Conservation (phyloP, 1,139 yeast genomes). For the Suhomyces maxii region DNA sequence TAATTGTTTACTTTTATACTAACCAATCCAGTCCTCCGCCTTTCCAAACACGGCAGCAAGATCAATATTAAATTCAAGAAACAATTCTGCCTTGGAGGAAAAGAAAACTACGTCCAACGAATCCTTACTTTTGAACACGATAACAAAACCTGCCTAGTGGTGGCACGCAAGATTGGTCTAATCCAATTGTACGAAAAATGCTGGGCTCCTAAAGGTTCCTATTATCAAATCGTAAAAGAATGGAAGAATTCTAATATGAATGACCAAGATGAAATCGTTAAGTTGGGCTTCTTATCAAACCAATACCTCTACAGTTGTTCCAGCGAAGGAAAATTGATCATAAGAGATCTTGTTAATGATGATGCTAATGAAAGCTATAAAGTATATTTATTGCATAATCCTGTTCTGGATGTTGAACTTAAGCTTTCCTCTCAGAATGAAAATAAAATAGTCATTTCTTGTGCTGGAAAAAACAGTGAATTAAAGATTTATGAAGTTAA, state of each 20-base stretch:
- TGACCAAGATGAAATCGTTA: conserved; percentile 28
- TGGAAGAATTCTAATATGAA: conserved; percentile 29
- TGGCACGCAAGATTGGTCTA: conserved; percentile 31
- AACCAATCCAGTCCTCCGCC: conserved; percentile 7
- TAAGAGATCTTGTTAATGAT: conserved; percentile 46
- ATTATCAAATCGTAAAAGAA: conserved; percentile 25
- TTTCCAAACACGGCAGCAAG: conserved; percentile 8
- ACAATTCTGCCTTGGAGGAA: conserved; percentile 19
- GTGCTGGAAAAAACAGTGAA: conserved; percentile 51
- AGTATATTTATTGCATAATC: conserved; percentile 32
- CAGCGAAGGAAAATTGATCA: conserved; percentile 41
- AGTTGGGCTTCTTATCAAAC: conserved; percentile 32
- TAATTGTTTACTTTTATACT: not conserved
- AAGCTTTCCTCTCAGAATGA: conserved; percentile 11
- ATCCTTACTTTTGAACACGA: conserved; percentile 23
- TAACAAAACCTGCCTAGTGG: conserved; percentile 23
- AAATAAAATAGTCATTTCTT: conserved; percentile 24
- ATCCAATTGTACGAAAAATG: conserved; percentile 31
- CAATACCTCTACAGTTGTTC: conserved; percentile 45
- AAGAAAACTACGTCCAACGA: conserved; percentile 21
- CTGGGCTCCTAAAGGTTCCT: conserved; percentile 2
- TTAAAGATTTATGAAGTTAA: conserved; percentile 31
- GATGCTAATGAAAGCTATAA: conserved; percentile 35
- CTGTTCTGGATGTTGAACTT: conserved; percentile 32
- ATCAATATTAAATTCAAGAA: conserved; percentile 13